phyloP scores from a whole-genome alignment of 495 filamentous ascomycete species.

The Cercophora scortea region DNA sequence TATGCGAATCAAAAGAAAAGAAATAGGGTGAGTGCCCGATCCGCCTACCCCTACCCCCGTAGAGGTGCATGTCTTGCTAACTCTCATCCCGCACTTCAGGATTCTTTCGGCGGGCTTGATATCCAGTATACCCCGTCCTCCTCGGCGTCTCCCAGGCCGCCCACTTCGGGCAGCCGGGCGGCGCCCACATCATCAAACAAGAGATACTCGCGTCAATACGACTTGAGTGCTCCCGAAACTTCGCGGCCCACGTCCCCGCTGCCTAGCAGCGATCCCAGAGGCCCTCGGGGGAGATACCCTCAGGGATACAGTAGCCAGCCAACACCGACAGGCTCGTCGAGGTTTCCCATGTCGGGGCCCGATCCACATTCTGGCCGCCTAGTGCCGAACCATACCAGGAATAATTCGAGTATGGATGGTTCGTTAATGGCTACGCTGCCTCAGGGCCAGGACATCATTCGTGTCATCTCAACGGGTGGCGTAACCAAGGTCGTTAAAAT shows the following conservation, averaged over 20 bases:
- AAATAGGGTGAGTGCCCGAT: slow-evolving; percentile 62
- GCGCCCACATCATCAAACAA: slow-evolving; percentile 48
- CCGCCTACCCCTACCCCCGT: slow-evolving; percentile 20
- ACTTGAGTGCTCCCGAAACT: slow-evolving; percentile 33
- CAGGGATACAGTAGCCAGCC: slow-evolving; percentile 27
- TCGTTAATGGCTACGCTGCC: slow-evolving; percentile 76
- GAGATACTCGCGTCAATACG: slow-evolving; percentile 65
- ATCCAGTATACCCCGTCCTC: slow-evolving; percentile 55
- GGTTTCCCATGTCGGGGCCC: slow-evolving; percentile 33
- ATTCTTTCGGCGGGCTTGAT: slow-evolving; percentile 65
- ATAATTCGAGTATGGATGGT: slow-evolving; percentile 69
- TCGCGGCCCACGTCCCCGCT: slow-evolving; percentile 70
- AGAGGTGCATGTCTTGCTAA: slow-evolving; percentile 6
- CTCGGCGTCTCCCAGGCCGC: slow-evolving; percentile 53
- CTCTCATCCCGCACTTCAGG: slow-evolving; percentile 31
- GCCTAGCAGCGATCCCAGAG: slow-evolving; percentile 44
- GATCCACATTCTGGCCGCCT: slow-evolving; percentile 35
- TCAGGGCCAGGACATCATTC: slow-evolving; percentile 70
- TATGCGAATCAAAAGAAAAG: slow-evolving; percentile 77
- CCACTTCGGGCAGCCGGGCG: slow-evolving; percentile 41
- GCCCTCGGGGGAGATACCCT: slow-evolving; percentile 31
- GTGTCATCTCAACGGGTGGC: slow-evolving; percentile 86
- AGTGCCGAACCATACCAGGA: slow-evolving; percentile 44
- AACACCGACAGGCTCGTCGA: slow-evolving; percentile 19
- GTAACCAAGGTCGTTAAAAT: slow-evolving; percentile 87